A percentile compares a stretch with the other conserved stretches of the same genome.
Evolutionary conservation across 495 filamentous ascomycete genomes (phyloP).

Genomic region (Arthonia radiata): DNA sequence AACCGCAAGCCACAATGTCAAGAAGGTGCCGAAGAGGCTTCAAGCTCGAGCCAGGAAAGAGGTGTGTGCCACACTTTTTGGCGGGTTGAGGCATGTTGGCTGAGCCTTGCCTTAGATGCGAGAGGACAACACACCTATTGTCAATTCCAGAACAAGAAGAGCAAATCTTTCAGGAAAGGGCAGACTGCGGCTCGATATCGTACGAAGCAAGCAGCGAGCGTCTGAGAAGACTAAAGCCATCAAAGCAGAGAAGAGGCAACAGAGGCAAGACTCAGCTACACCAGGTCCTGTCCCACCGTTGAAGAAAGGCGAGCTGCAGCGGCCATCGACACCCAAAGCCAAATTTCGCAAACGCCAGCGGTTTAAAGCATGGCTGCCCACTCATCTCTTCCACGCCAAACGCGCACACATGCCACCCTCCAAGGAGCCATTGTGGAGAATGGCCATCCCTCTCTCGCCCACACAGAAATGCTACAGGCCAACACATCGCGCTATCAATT

Average conservation of each 20-base stretch:
- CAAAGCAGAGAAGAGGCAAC: slow-evolving; percentile 9
- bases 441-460: slow-evolving; percentile 58
- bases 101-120: slow-evolving; percentile 27
- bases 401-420: slow-evolving; percentile 65
- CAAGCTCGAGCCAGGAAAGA: slow-evolving; percentile 45
- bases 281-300: slow-evolving; percentile 36
- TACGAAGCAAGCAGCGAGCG: slow-evolving; percentile 10
- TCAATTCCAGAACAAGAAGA: slow-evolving; percentile 44
- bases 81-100: not conserved
- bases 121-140: slow-evolving; percentile 78
- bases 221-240: no score
- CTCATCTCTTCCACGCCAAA: slow-evolving; percentile 85
- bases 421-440: slow-evolving; percentile 63
- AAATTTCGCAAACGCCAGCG: slow-evolving; percentile 70
- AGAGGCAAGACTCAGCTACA: slow-evolving; percentile 6
- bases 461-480: slow-evolving; percentile 73
- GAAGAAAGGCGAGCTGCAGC: slow-evolving; percentile 41
- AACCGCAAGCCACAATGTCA: slow-evolving; percentile 86
- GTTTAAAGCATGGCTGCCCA: slow-evolving; percentile 83
- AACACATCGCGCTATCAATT: slow-evolving; percentile 57
- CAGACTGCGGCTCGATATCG: slow-evolving; percentile 44
- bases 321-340: slow-evolving; percentile 34
- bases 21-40: slow-evolving; percentile 63
- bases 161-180: slow-evolving; percentile 41
- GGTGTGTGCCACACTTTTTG: slow-evolving; percentile 13